Conservation (phyloP, 768 basidiomycete genomes). For the Saitozyma sp. region DNA sequence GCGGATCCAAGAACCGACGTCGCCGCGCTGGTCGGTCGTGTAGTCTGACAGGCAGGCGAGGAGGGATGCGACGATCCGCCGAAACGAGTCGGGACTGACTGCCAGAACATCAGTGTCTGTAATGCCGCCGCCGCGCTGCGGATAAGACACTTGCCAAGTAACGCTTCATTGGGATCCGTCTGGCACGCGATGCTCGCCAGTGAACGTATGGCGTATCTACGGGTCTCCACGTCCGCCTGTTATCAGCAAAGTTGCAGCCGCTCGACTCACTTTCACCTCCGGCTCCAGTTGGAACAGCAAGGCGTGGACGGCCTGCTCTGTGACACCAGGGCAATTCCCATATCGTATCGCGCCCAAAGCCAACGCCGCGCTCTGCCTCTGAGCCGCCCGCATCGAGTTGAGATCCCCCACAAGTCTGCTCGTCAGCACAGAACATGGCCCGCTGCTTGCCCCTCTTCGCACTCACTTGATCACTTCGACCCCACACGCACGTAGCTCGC, state of each 20-base stretch:
- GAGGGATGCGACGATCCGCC: conserved; percentile 55
- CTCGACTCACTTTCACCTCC: conserved; percentile 28
- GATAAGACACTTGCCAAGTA: too few relatives aligned
- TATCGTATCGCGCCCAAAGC: conserved; percentile 37
- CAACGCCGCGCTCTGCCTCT: conserved; percentile 38
- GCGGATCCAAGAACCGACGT: conserved; percentile 95
- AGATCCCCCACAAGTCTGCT: conserved; percentile 34
- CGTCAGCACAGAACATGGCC: not conserved
- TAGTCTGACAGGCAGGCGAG: conserved; percentile 84
- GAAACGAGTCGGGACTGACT: conserved; percentile 8
- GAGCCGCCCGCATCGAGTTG: conserved; percentile 27
- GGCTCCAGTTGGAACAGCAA: conserved; percentile 30
- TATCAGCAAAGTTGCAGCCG: not conserved
- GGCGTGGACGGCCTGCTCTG: conserved; percentile 21
- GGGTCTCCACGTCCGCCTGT: conserved; percentile 47
- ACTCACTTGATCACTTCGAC: conserved; percentile 73
- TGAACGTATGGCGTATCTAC: conserved; percentile 34
- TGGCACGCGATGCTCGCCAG: conserved; percentile 17
- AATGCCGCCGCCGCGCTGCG: too few relatives aligned
- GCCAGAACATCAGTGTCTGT: too few relatives aligned
- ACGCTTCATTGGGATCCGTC: too few relatives aligned
- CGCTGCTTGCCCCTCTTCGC: too few relatives aligned
- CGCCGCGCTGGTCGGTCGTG: conserved; percentile 88
- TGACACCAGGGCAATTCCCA: not conserved
- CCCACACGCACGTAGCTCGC: conserved; percentile 67